These are phyloP conservation scores for Sicyos edulis DNA, from an alignment of 306 rosid genomes.

Conservation along the genomic window DNA sequence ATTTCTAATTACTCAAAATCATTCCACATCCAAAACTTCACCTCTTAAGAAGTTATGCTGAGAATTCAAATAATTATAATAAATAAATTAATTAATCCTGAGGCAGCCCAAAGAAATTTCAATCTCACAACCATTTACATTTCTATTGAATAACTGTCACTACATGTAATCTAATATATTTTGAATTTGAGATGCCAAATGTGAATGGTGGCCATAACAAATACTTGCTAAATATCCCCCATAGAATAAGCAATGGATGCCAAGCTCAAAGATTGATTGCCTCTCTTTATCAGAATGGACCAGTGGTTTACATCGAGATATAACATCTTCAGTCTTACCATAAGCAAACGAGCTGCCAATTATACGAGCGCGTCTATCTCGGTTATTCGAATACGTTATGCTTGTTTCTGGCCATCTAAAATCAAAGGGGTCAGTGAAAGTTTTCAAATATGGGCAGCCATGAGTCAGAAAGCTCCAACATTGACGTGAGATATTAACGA, in stretches of 20 bases:
- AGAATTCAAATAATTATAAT: no score
- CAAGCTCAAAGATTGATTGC: constrained; percentile 34
- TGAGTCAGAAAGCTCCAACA: constrained; percentile 33
- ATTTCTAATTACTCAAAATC: no score
- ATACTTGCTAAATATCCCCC: constrained; percentile 53
- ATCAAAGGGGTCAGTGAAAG: constrained; percentile 41
- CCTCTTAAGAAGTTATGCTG: no score
- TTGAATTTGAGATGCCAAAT: constrained; percentile 30
- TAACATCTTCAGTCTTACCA: constrained; percentile 19
- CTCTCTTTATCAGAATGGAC: constrained; percentile 23
- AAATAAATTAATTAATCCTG: no score
- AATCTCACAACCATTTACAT: neutral
- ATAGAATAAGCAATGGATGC: constrained; percentile 53
- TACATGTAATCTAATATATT: constrained; percentile 28
- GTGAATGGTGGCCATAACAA: constrained; percentile 47
- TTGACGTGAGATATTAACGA: constrained; percentile 26
- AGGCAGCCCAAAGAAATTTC: neutral
- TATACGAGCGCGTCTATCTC: constrained; percentile 17
- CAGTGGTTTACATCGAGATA: constrained; percentile 17
- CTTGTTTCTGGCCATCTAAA: constrained; percentile 34
- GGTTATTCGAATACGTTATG: neutral
- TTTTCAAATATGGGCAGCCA: constrained; percentile 38
- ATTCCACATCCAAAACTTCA: no score
- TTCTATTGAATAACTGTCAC: neutral
- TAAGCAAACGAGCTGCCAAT: neutral